Conservation (phyloP, 179 eudicot genomes). For the Beta lomatogona region DNA sequence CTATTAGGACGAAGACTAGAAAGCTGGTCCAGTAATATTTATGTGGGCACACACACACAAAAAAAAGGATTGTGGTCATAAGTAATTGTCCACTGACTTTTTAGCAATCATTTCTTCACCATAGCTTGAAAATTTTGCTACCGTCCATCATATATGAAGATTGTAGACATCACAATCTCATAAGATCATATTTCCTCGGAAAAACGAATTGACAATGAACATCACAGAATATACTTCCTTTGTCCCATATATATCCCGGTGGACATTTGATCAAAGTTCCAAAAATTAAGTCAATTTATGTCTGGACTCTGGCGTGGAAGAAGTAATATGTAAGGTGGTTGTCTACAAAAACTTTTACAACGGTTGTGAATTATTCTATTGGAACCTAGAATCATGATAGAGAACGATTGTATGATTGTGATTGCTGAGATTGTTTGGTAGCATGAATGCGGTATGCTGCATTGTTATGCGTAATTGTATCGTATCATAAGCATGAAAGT, state of each 20-base stretch:
- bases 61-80: background rate
- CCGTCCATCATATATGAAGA: background rate
- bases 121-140: slow-evolving; percentile 1
- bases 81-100: background rate
- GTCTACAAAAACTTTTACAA: background rate
- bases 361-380: no score
- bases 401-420: no score
- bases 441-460: no score
- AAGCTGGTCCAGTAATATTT: background rate
- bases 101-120: background rate
- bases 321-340: background rate
- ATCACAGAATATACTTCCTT: background rate
- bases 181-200: background rate
- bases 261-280: background rate
- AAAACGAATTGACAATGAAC: background rate
- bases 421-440: no score
- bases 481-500: no score
- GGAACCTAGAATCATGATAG: no score
- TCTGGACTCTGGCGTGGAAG: background rate
- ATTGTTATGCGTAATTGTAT: no score
- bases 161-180: background rate
- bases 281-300: background rate
- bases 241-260: background rate
- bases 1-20: slow-evolving; percentile 16
- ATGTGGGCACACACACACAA: background rate